phyloP scores from a whole-genome alignment of 1,139 yeast genomes.

The Saccharomyces hybrid region DNA sequence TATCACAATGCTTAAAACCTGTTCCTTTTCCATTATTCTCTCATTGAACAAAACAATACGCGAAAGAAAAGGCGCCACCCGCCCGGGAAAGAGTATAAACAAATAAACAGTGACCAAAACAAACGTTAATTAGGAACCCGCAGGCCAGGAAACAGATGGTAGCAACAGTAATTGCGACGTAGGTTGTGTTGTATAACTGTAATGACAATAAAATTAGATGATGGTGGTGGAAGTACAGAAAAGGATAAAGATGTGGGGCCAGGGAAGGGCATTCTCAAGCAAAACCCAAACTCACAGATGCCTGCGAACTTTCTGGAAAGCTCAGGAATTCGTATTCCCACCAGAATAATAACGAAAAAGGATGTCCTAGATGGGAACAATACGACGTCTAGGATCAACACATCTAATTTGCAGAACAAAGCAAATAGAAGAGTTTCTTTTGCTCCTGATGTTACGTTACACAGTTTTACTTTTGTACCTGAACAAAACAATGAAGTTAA shows the following conservation, averaged over 20 bases:
- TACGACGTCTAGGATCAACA: conserved; percentile 25
- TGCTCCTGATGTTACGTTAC: conserved; percentile 71
- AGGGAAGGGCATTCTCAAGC: conserved; percentile 1
- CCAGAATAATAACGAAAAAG: conserved; percentile 8
- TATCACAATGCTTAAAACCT: neutral
- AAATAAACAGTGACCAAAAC: neutral
- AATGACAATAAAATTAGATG: neutral
- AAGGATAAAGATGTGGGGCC: neutral
- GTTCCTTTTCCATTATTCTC: neutral
- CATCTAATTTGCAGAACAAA: conserved; percentile 13
- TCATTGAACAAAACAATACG: neutral
- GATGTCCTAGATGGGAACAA: conserved; percentile 20
- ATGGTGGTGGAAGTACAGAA: neutral
- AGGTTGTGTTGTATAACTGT: neutral
- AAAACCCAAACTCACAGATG: conserved; percentile 20
- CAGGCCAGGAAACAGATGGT: neutral
- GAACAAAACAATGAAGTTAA: conserved; percentile 32
- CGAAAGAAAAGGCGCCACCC: neutral
- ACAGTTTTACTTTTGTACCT: conserved; percentile 51
- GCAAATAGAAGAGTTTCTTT: conserved; percentile 53
- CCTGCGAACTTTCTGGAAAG: conserved; percentile 32
- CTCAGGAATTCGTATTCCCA: conserved; percentile 30
- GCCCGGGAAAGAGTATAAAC: neutral
- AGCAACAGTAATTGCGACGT: neutral
- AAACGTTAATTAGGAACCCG: neutral